Evolutionary conservation across 2,329 filamentous ascomycete genomes (phyloP).

Genomic region (Cladophialophora chaetospira): DNA sequence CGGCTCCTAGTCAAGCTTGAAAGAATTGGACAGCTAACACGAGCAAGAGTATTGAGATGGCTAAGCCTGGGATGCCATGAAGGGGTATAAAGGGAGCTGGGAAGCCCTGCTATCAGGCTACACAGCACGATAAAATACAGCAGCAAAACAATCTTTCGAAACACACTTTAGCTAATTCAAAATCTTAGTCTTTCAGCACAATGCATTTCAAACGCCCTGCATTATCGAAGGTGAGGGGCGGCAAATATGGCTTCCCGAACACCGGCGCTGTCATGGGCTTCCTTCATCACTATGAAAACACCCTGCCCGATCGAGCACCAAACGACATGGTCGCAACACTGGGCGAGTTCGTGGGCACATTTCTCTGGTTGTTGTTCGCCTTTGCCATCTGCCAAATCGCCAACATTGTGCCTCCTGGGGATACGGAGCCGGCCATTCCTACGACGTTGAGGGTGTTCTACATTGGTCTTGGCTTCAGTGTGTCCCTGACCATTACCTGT

Average conservation of each 20-base stretch:
- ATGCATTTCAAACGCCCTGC: background rate
- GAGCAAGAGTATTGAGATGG: background rate
- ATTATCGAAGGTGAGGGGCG: background rate
- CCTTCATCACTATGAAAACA: background rate
- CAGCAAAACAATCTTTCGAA: background rate
- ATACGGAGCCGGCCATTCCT: background rate
- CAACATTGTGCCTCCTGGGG: background rate
- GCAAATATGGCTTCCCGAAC: background rate
- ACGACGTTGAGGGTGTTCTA: slow-evolving; percentile 18
- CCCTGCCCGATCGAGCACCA: background rate
- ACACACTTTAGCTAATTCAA: background rate
- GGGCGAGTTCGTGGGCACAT: slow-evolving; percentile 3
- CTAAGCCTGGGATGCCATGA: background rate
- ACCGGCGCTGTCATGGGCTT: slow-evolving; percentile 4
- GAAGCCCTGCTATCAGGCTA: no score
- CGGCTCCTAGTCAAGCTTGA: background rate
- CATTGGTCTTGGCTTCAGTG: slow-evolving; percentile 45
- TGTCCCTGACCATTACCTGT: slow-evolving; percentile 53
- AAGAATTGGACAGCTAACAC: background rate
- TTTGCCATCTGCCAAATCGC: slow-evolving; percentile 2
- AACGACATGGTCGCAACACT: slow-evolving; percentile 2
- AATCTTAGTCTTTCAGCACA: background rate
- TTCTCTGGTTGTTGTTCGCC: background rate
- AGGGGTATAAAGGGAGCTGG: background rate
- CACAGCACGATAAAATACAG: no score